Evolutionary conservation across 2,329 filamentous ascomycete species (phyloP), one percentile per base, ranked within the genome.

Genomic region (Orbilia brochopaga): DNA sequence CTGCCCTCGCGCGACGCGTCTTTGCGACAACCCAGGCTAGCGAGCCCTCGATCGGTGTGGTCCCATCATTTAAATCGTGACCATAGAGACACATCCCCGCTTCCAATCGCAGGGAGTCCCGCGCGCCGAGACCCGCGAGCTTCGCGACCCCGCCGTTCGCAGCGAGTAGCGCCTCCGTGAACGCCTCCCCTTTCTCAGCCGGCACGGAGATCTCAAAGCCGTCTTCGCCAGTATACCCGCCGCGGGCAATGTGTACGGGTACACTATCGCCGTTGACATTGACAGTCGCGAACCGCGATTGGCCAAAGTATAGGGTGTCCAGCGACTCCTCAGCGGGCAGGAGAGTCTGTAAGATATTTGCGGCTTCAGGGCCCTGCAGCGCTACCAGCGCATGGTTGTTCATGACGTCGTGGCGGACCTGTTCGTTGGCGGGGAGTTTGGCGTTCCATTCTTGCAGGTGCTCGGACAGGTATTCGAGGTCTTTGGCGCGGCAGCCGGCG

Each of bases 61-160:
- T 89, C 0, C 82, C 82, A 66, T 96, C 93, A 79, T 95, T 88
- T 40, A 99, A 85, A 79, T 99, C 94, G 81, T 97, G 91, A n/a
- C 94, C 94, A 81, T 99, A 99, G n/a, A 99, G 85, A 80, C 94
- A 99, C 93, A 99, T 96, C 73, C 94, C 94, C 0, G 94, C 94
- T 82, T 99, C 94, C 30, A 99, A 87, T 52, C 94, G 88, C 69
- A 99, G 86, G 73, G 90, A 95, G 80, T 99, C 94, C 74, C 94
- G 87, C 1, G 94, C 91, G 8, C 92, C 94, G 0, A 99, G 85
- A 1, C 94, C 94, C 1, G 93, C 92, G 51, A 96, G 85, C 77
- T 89, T 88, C 15, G 96, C 83, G 10, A 87, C 86, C 46, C 76
- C 78, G 48, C 82, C 80, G 17, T 79, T 74, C 0, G 83, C 82